Evolutionary conservation across 208 protist genomes (phyloP), one percentile per base, ranked within the genome.

Genomic region (Leishmania tropica): DNA sequence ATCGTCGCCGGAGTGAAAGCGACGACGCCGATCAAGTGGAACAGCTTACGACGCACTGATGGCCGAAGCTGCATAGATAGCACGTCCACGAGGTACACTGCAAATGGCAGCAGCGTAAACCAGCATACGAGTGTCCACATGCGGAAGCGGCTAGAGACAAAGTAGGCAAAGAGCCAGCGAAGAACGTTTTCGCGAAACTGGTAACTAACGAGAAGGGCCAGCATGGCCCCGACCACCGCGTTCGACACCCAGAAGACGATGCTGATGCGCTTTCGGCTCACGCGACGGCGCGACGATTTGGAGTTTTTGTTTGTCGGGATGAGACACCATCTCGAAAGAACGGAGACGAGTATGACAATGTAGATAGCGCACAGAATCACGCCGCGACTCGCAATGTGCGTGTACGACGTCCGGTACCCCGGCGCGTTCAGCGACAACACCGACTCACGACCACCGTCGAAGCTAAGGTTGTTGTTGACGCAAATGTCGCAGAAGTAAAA

Each of bases 11-110:
- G 92, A 3, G 93, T 95, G 78, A 98, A 97, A 53, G 86, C 83
- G 68, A 91, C 60, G 7, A 98, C 92, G 17, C 90, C 95, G 75
- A 98, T 87, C 56, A 96, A 92, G 81, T 98, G 95, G 82, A 96
- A 98, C n/a, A 98, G 67, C 83, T 98, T 98, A 19, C 95, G 88
- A 5, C 89, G 88, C 68, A 91, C 93, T 28, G 92, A 92, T 58
- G 83, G 81, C n/a, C 88, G 85, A 35, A 95, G 72, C 5, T 77
- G 74, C 1, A 64, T 24, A 0, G 95, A 92, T 65, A 87, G 87
- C 2, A 86, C 62, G 67, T 96, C 88, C 11, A 96, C 87, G 7
- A 85, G 37, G 17, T 87, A 74, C 21, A 96, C 88, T 21, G 88
- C 85, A 1, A 90, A 31, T 21, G 95, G 95, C 67, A 98, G 88